Conservation (phyloP, 2,329 filamentous ascomycete species). For the Calcarisporium arbuscula region DNA sequence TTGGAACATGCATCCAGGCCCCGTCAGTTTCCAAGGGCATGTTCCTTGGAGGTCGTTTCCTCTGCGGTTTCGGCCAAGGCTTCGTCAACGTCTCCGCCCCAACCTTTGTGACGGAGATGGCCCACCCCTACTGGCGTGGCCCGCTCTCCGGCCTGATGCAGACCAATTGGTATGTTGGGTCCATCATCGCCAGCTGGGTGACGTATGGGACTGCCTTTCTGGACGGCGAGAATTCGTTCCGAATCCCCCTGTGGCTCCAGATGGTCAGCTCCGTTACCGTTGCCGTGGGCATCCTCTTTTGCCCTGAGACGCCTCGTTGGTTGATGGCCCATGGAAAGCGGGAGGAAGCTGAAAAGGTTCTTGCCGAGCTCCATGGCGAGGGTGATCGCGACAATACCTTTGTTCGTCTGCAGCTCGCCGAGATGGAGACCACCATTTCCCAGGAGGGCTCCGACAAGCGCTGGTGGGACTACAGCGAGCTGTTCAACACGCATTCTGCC, state of each 20-base stretch:
- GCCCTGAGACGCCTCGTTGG: constrained; percentile 34
- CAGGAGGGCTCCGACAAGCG: constrained; percentile 30
- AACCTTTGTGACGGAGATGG: constrained; percentile 41
- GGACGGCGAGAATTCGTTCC: constrained; percentile 28
- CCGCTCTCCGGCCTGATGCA: constrained; percentile 50
- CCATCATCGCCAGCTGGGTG: constrained; percentile 40
- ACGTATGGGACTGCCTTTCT: constrained; percentile 33
- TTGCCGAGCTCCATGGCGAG: constrained; percentile 30
- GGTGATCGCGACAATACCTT: constrained; percentile 31
- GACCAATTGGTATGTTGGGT: constrained; percentile 38
- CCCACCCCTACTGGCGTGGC: constrained; percentile 40
- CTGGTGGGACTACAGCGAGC: constrained; percentile 34
- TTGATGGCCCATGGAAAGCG: constrained; percentile 29
- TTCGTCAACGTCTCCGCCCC: constrained; percentile 40
- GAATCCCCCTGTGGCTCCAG: constrained; percentile 34
- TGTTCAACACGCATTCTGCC: constrained; percentile 27
- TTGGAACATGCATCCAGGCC: constrained; percentile 37
- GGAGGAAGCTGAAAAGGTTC: constrained; percentile 29
- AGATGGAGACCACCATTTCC: constrained; percentile 23
- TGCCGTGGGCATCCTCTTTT: constrained; percentile 20
- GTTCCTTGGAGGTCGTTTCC: constrained; percentile 51
- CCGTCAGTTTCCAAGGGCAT: constrained; percentile 29
- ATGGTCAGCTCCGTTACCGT: constrained; percentile 31
- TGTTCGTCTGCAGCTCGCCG: constrained; percentile 32
- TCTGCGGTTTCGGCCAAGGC: constrained; percentile 51